Evolutionary conservation across 2,329 filamentous ascomycete genomes (phyloP).

Genomic region (Aspergillus quadricinctus): DNA sequence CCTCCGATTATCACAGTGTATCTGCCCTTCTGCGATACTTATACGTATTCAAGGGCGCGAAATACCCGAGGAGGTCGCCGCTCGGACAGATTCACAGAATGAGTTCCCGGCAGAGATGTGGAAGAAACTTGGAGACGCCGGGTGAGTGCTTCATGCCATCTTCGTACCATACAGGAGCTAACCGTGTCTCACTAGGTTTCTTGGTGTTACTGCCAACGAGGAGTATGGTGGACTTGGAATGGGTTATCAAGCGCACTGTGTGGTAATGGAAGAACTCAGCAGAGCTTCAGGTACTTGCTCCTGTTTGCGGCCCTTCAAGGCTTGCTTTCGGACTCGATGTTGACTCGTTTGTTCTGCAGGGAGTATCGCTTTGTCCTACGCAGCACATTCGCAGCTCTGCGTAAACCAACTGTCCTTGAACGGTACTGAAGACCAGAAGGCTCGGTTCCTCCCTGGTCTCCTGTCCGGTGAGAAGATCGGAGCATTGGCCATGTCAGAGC

Average conservation of each 20-base stretch:
- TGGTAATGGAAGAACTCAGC: slow-evolving; percentile 93
- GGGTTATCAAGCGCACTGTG: slow-evolving; percentile 94
- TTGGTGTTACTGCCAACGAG: slow-evolving; percentile 91
- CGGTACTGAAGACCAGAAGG: slow-evolving; percentile 73
- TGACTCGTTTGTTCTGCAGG: slow-evolving; percentile 18
- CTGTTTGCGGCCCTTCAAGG: slow-evolving; percentile 8
- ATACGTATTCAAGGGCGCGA: slow-evolving; percentile 58
- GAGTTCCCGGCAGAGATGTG: slow-evolving; percentile 89
- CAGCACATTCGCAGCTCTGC: slow-evolving; percentile 92
- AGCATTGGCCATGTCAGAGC: slow-evolving; percentile 91
- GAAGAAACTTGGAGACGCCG: slow-evolving; percentile 87
- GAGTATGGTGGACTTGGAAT: slow-evolving; percentile 83
- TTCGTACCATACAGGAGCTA: neutral
- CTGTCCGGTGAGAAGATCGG: slow-evolving; percentile 78
- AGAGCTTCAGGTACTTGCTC: slow-evolving; percentile 63
- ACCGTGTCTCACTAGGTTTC: slow-evolving; percentile 51
- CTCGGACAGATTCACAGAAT: slow-evolving; percentile 78
- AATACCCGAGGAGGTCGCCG: slow-evolving; percentile 77
- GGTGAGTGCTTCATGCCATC: slow-evolving; percentile 30
- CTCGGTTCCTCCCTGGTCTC: slow-evolving; percentile 71
- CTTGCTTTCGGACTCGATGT: neutral
- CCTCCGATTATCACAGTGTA: neutral
- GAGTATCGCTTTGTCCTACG: slow-evolving; percentile 73
- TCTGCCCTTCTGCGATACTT: neutral
- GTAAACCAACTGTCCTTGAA: slow-evolving; percentile 96